Evolutionary conservation across 345 rosid species (phyloP).

Genomic region (Populus davidiana): DNA sequence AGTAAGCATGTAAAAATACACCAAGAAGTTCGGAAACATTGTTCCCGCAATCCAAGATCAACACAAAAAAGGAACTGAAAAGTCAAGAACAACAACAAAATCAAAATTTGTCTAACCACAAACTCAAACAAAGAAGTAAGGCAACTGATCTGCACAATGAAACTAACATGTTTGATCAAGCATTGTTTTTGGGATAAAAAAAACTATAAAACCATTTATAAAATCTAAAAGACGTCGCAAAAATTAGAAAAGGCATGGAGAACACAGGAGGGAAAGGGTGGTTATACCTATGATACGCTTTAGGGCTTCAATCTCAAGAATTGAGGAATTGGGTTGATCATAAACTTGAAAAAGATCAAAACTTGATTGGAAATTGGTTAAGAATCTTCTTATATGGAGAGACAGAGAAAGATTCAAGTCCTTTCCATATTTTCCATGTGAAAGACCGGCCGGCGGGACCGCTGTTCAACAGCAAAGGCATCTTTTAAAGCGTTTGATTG

Average conservation of each 20-base stretch:
- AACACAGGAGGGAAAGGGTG: background rate
- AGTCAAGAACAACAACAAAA: background rate
- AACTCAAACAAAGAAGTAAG: background rate
- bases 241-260: background rate
- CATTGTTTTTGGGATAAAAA: background rate
- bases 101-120: background rate
- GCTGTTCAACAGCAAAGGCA: background rate
- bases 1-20: no score
- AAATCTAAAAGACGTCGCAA: background rate
- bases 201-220: background rate
- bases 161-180: background rate
- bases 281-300: background rate
- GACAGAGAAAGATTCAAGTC: background rate
- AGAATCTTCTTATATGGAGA: background rate
- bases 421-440: background rate
- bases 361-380: no score
- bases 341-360: background rate
- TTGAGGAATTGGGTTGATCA: background rate
- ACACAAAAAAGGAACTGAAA: background rate
- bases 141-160: background rate
- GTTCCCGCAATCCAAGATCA: background rate
- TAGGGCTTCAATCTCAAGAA: background rate
- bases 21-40: no score
- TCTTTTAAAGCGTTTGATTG: no score
- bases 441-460: background rate